Percentiles rank a stretch among this genome's conserved stretches.
These are phyloP conservation scores for Cymbopogon citratus DNA, from an alignment of 176 grass and related monocot species.

Conservation along the genomic window DNA sequence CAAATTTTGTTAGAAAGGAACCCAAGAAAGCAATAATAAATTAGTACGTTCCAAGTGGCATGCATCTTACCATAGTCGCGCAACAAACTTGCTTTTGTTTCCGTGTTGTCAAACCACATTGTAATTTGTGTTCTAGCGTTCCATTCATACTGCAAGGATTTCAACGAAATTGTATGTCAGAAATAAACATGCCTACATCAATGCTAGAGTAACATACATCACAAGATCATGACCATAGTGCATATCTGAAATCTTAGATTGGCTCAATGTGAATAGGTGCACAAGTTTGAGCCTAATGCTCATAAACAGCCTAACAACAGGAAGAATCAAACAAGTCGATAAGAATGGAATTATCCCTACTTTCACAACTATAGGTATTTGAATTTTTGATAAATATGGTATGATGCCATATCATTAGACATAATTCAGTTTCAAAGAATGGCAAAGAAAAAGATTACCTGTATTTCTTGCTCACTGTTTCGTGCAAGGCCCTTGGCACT, in stretches of 20 bases:
- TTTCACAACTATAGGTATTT: neutral
- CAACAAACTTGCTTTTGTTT: constrained; percentile 69
- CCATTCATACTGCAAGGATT: constrained; percentile 74
- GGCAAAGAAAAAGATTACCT: constrained; percentile 36
- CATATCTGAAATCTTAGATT: neutral
- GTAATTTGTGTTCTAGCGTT: constrained; percentile 92
- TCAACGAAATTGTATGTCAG: neutral
- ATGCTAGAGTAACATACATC: neutral
- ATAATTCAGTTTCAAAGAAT: neutral
- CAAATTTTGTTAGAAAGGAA: neutral
- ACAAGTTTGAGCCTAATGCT: neutral
- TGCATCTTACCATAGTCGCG: constrained; percentile 57
- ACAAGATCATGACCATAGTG: neutral
- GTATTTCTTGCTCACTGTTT: constrained; percentile 44
- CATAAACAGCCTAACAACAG: neutral
- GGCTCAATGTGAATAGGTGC: neutral
- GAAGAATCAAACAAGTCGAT: neutral
- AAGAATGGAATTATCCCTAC: neutral
- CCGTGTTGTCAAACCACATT: constrained; percentile 87
- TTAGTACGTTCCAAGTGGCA: neutral
- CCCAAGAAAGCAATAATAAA: neutral
- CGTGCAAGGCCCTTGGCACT: constrained; percentile 60
- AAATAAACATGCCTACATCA: neutral
- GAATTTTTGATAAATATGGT: neutral
- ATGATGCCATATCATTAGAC: neutral